Evolutionary conservation across 768 basidiomycete genomes (phyloP).

Genomic region (Mycena haematopus): DNA sequence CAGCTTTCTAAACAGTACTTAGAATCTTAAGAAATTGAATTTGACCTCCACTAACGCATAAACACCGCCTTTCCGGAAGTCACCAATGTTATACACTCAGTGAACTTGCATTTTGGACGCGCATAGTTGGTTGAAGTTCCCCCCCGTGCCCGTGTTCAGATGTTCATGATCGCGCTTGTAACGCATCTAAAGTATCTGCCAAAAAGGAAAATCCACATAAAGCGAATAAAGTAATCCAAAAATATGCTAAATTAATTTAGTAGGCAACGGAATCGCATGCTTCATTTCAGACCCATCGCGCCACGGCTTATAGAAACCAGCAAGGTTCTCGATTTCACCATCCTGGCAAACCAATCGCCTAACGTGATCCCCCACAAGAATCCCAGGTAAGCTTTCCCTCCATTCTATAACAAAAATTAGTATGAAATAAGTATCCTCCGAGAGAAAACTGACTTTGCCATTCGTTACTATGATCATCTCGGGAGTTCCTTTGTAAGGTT

Average conservation of each 20-base stretch:
- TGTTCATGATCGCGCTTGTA: slow-evolving; percentile 30
- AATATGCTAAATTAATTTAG: not conserved
- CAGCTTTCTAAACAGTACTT: no score
- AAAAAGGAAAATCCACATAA: not conserved
- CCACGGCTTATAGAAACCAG: slow-evolving; percentile 27
- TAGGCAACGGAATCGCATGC: no score
- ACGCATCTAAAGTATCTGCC: no score
- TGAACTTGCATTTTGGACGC: slow-evolving; percentile 59
- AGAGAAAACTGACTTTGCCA: slow-evolving; percentile 49
- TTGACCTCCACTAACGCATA: slow-evolving; percentile 23
- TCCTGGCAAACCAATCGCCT: slow-evolving; percentile 48
- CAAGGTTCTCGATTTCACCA: slow-evolving; percentile 37
- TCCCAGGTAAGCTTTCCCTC: slow-evolving; percentile 46
- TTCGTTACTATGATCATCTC: slow-evolving; percentile 63
- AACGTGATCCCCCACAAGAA: slow-evolving; percentile 52
- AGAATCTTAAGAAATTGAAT: no score
- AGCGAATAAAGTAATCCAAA: not conserved
- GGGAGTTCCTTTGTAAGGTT: slow-evolving; percentile 53
- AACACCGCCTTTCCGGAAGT: slow-evolving; percentile 58
- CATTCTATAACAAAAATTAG: slow-evolving; percentile 37
- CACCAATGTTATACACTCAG: slow-evolving; percentile 67
- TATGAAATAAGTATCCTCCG: not conserved
- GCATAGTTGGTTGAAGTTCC: slow-evolving; percentile 20
- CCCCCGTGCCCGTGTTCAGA: not conserved
- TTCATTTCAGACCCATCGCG: slow-evolving; percentile 17